Evolutionary conservation across 805 yeast genomes (phyloP), one percentile per base, ranked within the genome.

Genomic region (Wickerhamiella slavikovae): DNA sequence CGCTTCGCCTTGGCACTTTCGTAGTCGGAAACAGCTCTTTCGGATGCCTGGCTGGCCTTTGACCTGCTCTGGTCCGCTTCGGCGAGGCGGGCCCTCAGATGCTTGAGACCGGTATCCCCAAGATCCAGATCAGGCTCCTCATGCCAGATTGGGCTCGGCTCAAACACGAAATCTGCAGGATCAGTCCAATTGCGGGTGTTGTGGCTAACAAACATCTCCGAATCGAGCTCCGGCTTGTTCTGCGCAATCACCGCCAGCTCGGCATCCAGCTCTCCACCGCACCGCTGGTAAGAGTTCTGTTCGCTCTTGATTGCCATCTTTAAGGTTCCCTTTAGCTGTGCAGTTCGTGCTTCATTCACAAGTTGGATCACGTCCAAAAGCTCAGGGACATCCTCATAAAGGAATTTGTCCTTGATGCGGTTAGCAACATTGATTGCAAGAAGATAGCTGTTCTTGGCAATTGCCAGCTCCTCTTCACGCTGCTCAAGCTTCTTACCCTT

Each of bases 91-190:
- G 54, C 55, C 13, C 57, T 45, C 29, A 57, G 39, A 30, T 37
- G 46, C 27, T 42, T 38, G 32, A 49, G 41, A 5, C 53, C 48
- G 14, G 40, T 36, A 24, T 65, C 70, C 25, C 64, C 62, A 4
- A 63, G 57, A 1, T 69, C 62, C 37, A 73, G 60, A 21, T 65
- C 56, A 38, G 80, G 93, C 51, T 89, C 95, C 45, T 89, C 98
- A 52, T 85, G 96, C 98, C 98, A 89, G 24, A 89, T 73, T 18
- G 82, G 71, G 16, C 92, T 72, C 1, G 96, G 94, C 37, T 77
- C 65, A 44, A 76, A 89, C 39, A 68, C 62, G 45, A 76, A 79
- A 53, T 85, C 96, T 5, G 57, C 58, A 1, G 95, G 96, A 42
- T 82, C 95, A 26, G 60, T 60, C 95, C 94, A 89, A 11, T 57